Base-by-base conservation (phyloP, 257 asterid genomes). In the Capsicum pubescens region DNA sequence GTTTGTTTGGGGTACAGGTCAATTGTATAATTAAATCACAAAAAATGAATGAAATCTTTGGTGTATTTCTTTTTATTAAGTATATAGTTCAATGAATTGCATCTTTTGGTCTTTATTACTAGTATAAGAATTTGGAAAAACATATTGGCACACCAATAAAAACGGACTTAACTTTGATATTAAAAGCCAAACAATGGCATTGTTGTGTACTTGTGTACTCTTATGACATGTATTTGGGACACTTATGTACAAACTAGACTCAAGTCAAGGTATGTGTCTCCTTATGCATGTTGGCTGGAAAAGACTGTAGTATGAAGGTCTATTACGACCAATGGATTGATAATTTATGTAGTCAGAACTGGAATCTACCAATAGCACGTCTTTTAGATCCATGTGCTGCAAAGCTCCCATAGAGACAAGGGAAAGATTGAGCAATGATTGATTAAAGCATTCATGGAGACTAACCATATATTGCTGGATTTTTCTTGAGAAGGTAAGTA, bases 1-100 rank as follows among this genome's bases (percentile, higher is more conserved):
- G 63, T 32, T 55, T 54, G 15, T 82, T 66, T 54, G 71, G 80
- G 80, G 79, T 79, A 69, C 66, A 77, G 46, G 70, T 63, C 86
- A 84, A 78, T 55, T 84, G 86, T 84, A 79, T 3, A 84, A 79
- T 67, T 44, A 19, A 67, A 68, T 82, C 56, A 67, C 68, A 82
- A 16, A 46, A 32, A 57, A 56, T 82, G 80, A 82, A 54, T 82
- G 82, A 26, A 77, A 21, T 26, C 7, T 54, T 52, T 14, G 61
- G 42, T 69, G 36, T n/a, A 5, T 17, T 17, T 55, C 39, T 35
- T 80, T 61, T 17, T 54, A 50, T 36, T 52, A 16, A 52, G 9
- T 42, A 82, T 52, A 46, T 44, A 44, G 74, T 8, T 16, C 52
- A 11, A 9, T 4, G 44, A 50, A 35, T 67, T 82, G 63, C 52